A percentile compares a stretch with the other conserved stretches of the same genome.
Evolutionary conservation across 495 filamentous ascomycete species (phyloP).

Genomic region (Jackrogersella multiformis): DNA sequence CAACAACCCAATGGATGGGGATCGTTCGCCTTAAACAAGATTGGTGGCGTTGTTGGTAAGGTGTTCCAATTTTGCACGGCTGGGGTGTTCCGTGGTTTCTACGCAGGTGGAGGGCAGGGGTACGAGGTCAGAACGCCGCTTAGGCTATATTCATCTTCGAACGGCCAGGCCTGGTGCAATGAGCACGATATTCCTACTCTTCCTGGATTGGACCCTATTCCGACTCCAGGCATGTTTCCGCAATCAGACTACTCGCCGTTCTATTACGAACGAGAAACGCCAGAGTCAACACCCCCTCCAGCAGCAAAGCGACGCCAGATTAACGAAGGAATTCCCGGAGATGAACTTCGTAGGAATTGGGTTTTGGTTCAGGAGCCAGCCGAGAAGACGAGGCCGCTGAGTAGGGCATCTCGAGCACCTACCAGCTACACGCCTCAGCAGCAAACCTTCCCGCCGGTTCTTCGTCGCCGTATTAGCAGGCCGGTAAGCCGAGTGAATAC

Average conservation of each 20-base stretch:
- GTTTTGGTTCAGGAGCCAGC: slow-evolving; percentile 70
- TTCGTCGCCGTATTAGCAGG: slow-evolving; percentile 49
- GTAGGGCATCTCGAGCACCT: slow-evolving; percentile 32
- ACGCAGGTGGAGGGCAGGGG: slow-evolving; percentile 80
- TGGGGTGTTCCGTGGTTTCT: slow-evolving; percentile 80
- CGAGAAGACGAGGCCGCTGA: slow-evolving; percentile 29
- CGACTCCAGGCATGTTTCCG: slow-evolving; percentile 30
- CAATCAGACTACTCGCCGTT: slow-evolving; percentile 40
- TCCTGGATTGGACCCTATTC: slow-evolving; percentile 27
- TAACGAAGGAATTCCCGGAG: slow-evolving; percentile 48
- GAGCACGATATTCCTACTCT: slow-evolving; percentile 44
- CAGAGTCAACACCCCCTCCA: slow-evolving; percentile 57
- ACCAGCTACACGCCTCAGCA: slow-evolving; percentile 20
- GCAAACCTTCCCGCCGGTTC: slow-evolving; percentile 30
- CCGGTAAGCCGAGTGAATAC: slow-evolving; percentile 51
- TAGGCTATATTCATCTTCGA: slow-evolving; percentile 27
- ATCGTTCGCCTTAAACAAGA: slow-evolving; percentile 53
- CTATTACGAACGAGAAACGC: slow-evolving; percentile 46
- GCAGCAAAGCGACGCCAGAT: slow-evolving; percentile 63
- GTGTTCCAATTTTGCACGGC: slow-evolving; percentile 83
- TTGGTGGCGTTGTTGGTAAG: slow-evolving; percentile 73
- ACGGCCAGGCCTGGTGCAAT: slow-evolving; percentile 42
- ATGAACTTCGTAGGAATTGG: slow-evolving; percentile 73
- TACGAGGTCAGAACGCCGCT: slow-evolving; percentile 58
- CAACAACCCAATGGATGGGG: slow-evolving; percentile 53